Evolutionary conservation across 345 rosid species (phyloP).

Genomic region (Balakata baccata): DNA sequence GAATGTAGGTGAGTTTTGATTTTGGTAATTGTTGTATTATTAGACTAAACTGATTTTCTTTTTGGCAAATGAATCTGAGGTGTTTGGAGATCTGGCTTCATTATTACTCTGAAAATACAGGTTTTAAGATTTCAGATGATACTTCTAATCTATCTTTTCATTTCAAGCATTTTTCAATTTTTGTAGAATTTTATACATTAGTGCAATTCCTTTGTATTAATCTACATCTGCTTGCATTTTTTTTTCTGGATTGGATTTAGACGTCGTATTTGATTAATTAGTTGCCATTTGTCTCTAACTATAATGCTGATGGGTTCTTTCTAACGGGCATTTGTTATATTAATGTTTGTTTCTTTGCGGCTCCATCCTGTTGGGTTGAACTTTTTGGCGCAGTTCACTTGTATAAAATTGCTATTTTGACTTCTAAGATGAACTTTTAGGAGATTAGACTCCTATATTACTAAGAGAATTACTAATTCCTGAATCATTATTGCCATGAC

Average conservation of each 20-base stretch:
- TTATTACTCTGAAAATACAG: constrained; percentile 39
- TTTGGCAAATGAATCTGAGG: constrained; percentile 59
- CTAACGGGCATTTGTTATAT: neutral
- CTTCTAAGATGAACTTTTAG: neutral
- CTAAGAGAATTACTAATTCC: neutral
- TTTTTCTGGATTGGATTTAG: neutral
- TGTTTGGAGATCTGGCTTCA: constrained; percentile 44
- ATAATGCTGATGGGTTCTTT: neutral
- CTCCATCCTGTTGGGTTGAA: constrained; percentile 1
- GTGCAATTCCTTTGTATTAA: neutral
- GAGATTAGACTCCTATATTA: neutral
- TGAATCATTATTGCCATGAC: neutral
- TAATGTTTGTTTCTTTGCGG: neutral
- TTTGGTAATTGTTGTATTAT: constrained; percentile 25
- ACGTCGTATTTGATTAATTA: neutral
- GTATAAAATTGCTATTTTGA: neutral
- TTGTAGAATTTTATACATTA: constrained; percentile 1
- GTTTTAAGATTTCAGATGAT: constrained; percentile 17
- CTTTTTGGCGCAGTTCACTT: constrained; percentile 5
- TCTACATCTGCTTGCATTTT: neutral
- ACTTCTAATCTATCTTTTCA: neutral
- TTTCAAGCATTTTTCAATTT: constrained; percentile 9
- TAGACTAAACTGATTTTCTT: constrained; percentile 26
- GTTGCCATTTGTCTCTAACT: neutral
- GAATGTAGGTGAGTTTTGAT: constrained; percentile 33